These are phyloP conservation scores for Taphrina betulina DNA, from an alignment of 1,139 yeast genomes.

Conservation along the genomic window DNA sequence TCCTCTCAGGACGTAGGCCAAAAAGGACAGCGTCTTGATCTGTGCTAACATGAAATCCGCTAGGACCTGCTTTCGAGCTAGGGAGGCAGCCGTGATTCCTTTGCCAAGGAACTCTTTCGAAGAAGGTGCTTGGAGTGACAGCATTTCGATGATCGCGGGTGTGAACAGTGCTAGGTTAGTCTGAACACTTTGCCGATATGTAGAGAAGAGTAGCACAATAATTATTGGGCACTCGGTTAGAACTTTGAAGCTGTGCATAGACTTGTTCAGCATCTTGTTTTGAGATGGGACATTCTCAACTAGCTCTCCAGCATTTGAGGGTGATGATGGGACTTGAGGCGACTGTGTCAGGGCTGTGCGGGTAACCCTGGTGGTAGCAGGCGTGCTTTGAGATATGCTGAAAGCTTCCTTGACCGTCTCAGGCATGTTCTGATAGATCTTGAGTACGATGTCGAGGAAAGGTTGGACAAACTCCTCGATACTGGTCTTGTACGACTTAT, in stretches of 20 bases:
- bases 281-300: conserved; percentile 44
- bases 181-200: conserved; percentile 74
- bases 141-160: conserved; percentile 75
- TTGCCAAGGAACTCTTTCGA: conserved; percentile 64
- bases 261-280: conserved; percentile 49
- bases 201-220: conserved; percentile 84
- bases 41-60: conserved; percentile 93
- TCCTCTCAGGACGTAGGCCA: conserved; percentile 90
- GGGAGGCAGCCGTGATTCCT: conserved; percentile 36
- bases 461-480: conserved; percentile 73
- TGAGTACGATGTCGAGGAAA: conserved; percentile 72
- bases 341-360: conserved; percentile 11
- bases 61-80: conserved; percentile 58
- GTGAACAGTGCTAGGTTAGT: conserved; percentile 72
- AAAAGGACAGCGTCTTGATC: conserved; percentile 91
- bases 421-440: conserved; percentile 78
- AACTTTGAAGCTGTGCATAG: conserved; percentile 82
- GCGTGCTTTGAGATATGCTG: conserved; percentile 36
- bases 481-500: conserved; percentile 73
- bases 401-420: conserved; percentile 69
- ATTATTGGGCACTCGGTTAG: conserved; percentile 96
- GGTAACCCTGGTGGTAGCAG: background rate
- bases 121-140: conserved; percentile 76
- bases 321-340: conserved; percentile 45
- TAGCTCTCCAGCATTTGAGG: conserved; percentile 45